Conservation (phyloP, 345 rosid genomes). For the Eucalyptus sp. region DNA sequence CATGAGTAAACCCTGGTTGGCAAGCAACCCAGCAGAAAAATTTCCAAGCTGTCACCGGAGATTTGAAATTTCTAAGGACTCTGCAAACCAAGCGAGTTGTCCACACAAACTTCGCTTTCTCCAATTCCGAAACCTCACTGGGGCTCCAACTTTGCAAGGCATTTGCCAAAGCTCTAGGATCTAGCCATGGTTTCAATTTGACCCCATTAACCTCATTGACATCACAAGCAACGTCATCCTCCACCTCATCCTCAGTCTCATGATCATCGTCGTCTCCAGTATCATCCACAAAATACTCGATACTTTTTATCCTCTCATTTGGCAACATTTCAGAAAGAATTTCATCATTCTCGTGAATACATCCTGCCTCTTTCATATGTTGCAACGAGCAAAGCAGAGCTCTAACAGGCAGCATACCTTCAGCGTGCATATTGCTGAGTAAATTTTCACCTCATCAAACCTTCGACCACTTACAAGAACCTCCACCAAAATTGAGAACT, state of each 20-base stretch:
- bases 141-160: slow-evolving; percentile 60
- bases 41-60: slow-evolving; percentile 69
- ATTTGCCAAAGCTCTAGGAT: slow-evolving; percentile 75
- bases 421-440: slow-evolving; percentile 52
- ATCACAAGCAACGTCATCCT: background rate
- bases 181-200: slow-evolving; percentile 73
- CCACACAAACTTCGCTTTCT: slow-evolving; percentile 76
- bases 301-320: slow-evolving; percentile 47
- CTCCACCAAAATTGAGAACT: slow-evolving; percentile 42
- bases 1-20: slow-evolving; percentile 81
- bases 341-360: slow-evolving; percentile 35
- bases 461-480: slow-evolving; percentile 31
- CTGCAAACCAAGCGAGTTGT: slow-evolving; percentile 75
- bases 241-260: background rate
- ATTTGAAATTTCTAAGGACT: slow-evolving; percentile 62
- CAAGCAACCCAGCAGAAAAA: slow-evolving; percentile 88
- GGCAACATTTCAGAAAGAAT: slow-evolving; percentile 53
- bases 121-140: slow-evolving; percentile 42
- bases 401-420: slow-evolving; percentile 60
- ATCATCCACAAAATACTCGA: slow-evolving; percentile 17
- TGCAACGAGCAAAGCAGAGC: slow-evolving; percentile 41
- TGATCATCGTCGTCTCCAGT: background rate
- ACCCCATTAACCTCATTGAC: slow-evolving; percentile 11
- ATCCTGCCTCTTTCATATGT: slow-evolving; percentile 52
- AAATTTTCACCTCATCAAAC: slow-evolving; percentile 41